Evolutionary conservation across 345 rosid species (phyloP), one percentile per base, ranked within the genome.

Genomic region (Populus pruinosa): DNA sequence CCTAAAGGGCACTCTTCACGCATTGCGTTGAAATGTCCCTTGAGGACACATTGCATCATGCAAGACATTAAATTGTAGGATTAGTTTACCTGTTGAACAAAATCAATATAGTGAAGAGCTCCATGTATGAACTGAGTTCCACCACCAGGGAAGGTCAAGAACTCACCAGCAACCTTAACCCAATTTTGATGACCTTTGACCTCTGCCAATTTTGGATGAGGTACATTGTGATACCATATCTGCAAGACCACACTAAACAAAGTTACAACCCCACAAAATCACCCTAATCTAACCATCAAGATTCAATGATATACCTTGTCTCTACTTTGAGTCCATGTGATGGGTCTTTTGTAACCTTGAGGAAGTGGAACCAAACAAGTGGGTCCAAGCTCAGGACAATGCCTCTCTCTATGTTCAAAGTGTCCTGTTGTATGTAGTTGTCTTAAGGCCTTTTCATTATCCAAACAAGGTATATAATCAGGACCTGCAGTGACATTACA

Each of bases 111-210:
- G 75, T 93, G 97, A 27, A 86, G 89, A 21, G 99, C 99, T 72
- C 98, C 98, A 76, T 93, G 97, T 75, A 93, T 93, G 80, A 96
- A 96, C 82, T 93, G 99, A 3, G 97, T 96, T 36, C 99, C 99
- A 31, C 99, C 97, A 17, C 99, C 97, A 0, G 98, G 99, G 85
- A 96, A 96, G 9, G 93, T 93, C 79, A 96, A 85, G 86, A 93
- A 90, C 80, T 96, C 99, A 11, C 99, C 97, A 1, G 92, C 86
- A 47, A 93, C 92, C 85, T 93, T 93, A 25, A 96, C 91, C 99
- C 98, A 93, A 71, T 96, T 96, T 72, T 96, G 99, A 73, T 93
- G 99, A 71, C 98, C 98, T 83, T 96, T 96, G 76, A 96, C 87
- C 70, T 89, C 85, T 10, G 94, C 98, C 64, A 96, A 85, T 85